Percentiles rank a stretch among this genome's conserved stretches.
These are phyloP conservation scores for Striga hermonthica DNA, from an alignment of 305 asterid species.

Conservation along the genomic window DNA sequence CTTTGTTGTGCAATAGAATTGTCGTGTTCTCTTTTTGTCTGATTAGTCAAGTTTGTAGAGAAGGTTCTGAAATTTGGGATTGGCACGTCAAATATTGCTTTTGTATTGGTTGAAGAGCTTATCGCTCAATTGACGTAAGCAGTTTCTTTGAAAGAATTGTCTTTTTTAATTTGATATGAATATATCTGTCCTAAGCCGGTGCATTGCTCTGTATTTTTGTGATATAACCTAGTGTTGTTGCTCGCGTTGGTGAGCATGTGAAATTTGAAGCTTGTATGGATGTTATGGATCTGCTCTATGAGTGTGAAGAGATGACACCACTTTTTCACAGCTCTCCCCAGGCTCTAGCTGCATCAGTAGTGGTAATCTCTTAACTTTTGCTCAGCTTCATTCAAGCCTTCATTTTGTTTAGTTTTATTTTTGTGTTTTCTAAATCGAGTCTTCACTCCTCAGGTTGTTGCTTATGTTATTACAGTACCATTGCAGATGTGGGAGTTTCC, in stretches of 20 bases:
- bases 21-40: conserved; percentile 24
- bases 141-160: conserved; percentile 31
- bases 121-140: conserved; percentile 55
- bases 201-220: neutral
- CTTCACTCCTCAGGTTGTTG: conserved; percentile 50
- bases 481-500: conserved; percentile 78
- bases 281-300: conserved; percentile 82
- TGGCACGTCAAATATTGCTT: conserved; percentile 51
- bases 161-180: conserved; percentile 5
- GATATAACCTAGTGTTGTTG: conserved; percentile 44
- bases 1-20: conserved; percentile 22
- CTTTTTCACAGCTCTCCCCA: conserved; percentile 50
- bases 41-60: conserved; percentile 22
- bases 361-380: conserved; percentile 41
- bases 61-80: conserved; percentile 62
- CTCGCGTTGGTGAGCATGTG: conserved; percentile 56
- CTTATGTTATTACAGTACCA: conserved; percentile 72
- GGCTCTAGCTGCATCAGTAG: conserved; percentile 63
- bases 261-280: conserved; percentile 65
- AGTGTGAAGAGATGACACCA: conserved; percentile 51
- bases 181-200: conserved; percentile 17
- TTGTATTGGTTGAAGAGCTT: conserved; percentile 60
- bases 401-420: neutral
- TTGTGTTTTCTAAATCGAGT: conserved; percentile 3
- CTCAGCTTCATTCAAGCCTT: conserved; percentile 14